A percentile compares a stretch with the other conserved stretches of the same genome.
Evolutionary conservation across 352 stramenopile species (phyloP).

Genomic region (Plasmopara viticola): DNA sequence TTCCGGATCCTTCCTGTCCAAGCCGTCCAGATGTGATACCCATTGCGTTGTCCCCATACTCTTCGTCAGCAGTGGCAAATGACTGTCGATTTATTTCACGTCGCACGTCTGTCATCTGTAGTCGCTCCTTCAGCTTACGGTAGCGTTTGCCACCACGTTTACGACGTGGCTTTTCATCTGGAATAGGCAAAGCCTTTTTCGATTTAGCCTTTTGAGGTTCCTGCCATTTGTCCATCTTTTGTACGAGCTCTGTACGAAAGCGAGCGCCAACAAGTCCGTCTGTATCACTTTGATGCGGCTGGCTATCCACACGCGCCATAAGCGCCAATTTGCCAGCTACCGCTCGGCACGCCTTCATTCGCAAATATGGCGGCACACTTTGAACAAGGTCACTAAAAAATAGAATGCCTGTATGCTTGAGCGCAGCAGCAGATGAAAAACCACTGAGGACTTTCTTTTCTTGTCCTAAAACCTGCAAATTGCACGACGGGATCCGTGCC

Average conservation of each 20-base stretch:
- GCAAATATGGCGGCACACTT: conserved; percentile 84
- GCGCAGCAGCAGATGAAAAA: conserved; percentile 74
- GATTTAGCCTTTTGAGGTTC: conserved; percentile 95
- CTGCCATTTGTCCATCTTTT: conserved; percentile 96
- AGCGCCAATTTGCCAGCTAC: conserved; percentile 88
- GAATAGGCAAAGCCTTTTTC: conserved; percentile 95
- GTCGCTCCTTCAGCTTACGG: conserved; percentile 95
- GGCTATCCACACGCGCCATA: conserved; percentile 90
- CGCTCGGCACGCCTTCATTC: conserved; percentile 91
- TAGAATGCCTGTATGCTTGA: conserved; percentile 92
- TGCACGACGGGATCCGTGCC: conserved; percentile 94
- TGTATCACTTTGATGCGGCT: conserved; percentile 66
- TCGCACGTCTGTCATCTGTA: conserved; percentile 96
- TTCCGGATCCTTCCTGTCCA: conserved; percentile 83
- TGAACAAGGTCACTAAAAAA: conserved; percentile 92
- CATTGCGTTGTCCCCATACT: conserved; percentile 99
- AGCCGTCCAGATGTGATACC: conserved; percentile 92
- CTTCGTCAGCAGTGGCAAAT: conserved; percentile 90
- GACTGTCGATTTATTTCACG: conserved; percentile 94
- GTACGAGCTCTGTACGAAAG: conserved; percentile 88
- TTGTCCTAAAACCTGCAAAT: conserved; percentile 95
- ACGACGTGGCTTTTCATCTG: conserved; percentile 92
- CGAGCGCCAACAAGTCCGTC: conserved; percentile 63
- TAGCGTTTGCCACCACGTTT: conserved; percentile 92
- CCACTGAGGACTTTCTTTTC: conserved; percentile 89